These are phyloP conservation scores for Dioscorea dumetorum DNA, from an alignment of 106 monocot species.

Conservation along the genomic window DNA sequence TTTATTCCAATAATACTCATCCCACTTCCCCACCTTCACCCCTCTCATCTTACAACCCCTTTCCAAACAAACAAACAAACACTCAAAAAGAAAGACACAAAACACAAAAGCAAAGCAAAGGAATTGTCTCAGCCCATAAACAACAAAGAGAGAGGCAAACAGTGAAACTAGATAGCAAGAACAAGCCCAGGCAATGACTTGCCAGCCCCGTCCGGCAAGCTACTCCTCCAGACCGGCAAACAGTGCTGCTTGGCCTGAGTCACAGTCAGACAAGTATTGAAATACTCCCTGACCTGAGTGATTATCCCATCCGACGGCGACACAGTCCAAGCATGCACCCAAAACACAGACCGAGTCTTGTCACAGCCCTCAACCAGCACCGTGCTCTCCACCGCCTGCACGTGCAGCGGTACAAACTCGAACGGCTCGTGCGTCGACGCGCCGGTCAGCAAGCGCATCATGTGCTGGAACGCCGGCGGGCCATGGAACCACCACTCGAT, in stretches of 20 bases:
- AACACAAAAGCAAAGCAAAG: no score
- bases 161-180: constrained; percentile 27
- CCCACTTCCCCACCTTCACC: not conserved
- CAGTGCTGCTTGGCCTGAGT: constrained; percentile 14
- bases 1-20: not conserved
- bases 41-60: not conserved
- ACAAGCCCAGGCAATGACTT: constrained; percentile 59
- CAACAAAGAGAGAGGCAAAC: not conserved
- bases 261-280: constrained; percentile 75
- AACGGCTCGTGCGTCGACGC: constrained; percentile 12
- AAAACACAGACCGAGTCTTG: not conserved
- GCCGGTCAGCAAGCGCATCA: constrained; percentile 49
- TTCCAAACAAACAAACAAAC: not conserved
- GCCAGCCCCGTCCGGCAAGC: constrained; percentile 10
- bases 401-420: constrained; percentile 16
- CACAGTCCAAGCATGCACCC: constrained; percentile 47
- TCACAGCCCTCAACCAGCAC: constrained; percentile 34
- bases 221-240: constrained; percentile 33
- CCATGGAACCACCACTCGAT: constrained; percentile 62
- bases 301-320: constrained; percentile 21
- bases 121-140: not conserved
- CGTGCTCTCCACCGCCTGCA: constrained; percentile 21
- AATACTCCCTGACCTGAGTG: constrained; percentile 77
- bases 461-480: constrained; percentile 31
- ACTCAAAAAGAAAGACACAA: no score